Percentiles rank a stretch among this genome's conserved stretches.
These are phyloP conservation scores for Colletotrichum sp. DNA, from an alignment of 2,329 filamentous ascomycete genomes.

Conservation along the genomic window DNA sequence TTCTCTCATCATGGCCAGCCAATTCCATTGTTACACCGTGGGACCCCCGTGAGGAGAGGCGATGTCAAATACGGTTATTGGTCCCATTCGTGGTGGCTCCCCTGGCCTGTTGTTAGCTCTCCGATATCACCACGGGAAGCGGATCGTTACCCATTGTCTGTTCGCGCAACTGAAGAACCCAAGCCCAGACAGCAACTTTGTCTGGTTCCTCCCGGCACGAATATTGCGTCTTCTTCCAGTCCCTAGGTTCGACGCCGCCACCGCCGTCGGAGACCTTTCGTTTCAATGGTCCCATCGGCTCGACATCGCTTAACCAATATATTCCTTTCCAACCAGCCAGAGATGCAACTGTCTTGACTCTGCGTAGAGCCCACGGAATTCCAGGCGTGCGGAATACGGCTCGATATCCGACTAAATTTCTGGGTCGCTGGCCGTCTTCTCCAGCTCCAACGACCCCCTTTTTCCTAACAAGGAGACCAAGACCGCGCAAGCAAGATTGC, in stretches of 20 bases:
- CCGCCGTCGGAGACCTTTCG: not conserved
- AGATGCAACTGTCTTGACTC: not conserved
- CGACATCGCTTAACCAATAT: not conserved
- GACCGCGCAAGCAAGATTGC: conserved; percentile 10
- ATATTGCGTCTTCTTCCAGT: not conserved
- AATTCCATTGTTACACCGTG: not conserved
- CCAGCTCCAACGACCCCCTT: not conserved
- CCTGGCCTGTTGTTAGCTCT: not conserved
- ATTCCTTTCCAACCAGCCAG: not conserved
- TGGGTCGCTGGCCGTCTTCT: not conserved
- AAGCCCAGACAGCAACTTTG: not conserved
- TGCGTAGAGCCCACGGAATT: not conserved
- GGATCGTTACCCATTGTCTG: conserved; percentile 10
- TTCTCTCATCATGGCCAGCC: not conserved
- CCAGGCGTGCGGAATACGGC: not conserved
- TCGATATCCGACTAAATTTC: conserved; percentile 14
- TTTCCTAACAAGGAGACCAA: conserved; percentile 16
- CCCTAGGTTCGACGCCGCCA: not conserved
- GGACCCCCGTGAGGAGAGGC: not conserved
- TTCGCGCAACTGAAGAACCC: conserved; percentile 13
- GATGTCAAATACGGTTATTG: conserved; percentile 2
- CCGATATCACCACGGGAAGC: conserved; percentile 13
- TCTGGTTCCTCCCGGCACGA: not conserved
- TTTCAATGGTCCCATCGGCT: not conserved
- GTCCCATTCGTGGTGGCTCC: not conserved